These are phyloP conservation scores for Lavandula angustifolia DNA, from an alignment of 257 asterid genomes.

Conservation along the genomic window DNA sequence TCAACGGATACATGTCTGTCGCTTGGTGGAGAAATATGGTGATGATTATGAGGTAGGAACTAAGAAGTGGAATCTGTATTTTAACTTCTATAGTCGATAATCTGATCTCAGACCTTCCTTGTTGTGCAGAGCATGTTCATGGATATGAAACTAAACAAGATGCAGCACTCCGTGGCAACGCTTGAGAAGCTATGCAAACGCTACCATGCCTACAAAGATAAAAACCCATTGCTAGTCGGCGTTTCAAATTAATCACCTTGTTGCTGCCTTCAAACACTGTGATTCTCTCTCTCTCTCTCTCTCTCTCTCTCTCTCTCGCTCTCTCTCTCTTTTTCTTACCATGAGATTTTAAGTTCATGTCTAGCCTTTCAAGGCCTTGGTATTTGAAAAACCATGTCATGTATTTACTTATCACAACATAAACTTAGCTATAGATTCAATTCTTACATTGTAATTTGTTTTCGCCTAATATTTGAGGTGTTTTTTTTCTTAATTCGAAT, in stretches of 20 bases:
- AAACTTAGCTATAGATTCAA: too few relatives aligned
- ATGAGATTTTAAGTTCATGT: too few relatives aligned
- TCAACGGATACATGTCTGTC: slow-evolving; percentile 63
- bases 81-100: neutral
- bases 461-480: too few relatives aligned
- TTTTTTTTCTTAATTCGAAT: too few relatives aligned
- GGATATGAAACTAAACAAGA: slow-evolving; percentile 80
- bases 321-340: neutral
- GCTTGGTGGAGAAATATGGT: slow-evolving; percentile 78
- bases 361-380: too few relatives aligned
- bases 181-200: slow-evolving; percentile 82
- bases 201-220: slow-evolving; percentile 56
- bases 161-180: slow-evolving; percentile 88
- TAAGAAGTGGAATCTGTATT: neutral
- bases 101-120: slow-evolving; percentile 26
- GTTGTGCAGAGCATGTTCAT: slow-evolving; percentile 81
- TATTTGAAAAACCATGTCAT: too few relatives aligned
- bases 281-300: slow-evolving; percentile 2
- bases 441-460: too few relatives aligned
- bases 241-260: slow-evolving; percentile 33
- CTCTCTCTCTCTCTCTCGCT: neutral
- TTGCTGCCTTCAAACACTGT: slow-evolving; percentile 17
- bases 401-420: too few relatives aligned
- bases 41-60: slow-evolving; percentile 70
- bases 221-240: slow-evolving; percentile 66